Evolutionary conservation across 768 basidiomycete genomes (phyloP).

Genomic region (Podaxis carcinomalis): DNA sequence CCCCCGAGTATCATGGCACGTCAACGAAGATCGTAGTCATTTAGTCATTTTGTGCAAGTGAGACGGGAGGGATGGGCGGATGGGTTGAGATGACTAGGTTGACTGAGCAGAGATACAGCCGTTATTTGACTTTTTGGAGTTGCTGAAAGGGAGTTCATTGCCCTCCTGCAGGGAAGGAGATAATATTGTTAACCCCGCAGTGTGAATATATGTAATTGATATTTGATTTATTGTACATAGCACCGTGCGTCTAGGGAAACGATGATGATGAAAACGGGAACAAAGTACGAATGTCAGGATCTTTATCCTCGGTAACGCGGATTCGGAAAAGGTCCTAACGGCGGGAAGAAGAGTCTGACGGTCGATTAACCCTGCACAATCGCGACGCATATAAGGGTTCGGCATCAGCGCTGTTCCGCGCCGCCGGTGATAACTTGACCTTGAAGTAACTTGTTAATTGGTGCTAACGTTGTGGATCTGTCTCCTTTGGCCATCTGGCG

Average conservation of each 20-base stretch:
- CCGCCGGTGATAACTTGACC: neutral
- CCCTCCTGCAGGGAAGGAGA: no score
- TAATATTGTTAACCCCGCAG: neutral
- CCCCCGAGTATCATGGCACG: neutral
- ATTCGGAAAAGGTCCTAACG: neutral
- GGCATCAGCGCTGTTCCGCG: slow-evolving; percentile 5
- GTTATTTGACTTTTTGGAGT: neutral
- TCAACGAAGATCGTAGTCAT: neutral
- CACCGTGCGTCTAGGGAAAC: neutral
- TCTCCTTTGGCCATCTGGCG: neutral
- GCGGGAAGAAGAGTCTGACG: neutral
- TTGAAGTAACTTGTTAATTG: neutral
- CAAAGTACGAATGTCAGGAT: neutral
- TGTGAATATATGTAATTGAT: neutral
- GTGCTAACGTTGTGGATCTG: neutral
- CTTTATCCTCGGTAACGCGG: neutral
- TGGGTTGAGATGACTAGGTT: slow-evolving; percentile 6
- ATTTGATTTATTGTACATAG: neutral
- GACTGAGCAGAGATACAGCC: slow-evolving; percentile 1
- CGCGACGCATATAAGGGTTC: neutral
- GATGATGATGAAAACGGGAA: neutral
- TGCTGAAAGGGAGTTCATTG: neutral
- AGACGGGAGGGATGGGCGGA: neutral
- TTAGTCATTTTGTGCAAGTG: neutral
- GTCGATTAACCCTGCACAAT: neutral